Base-by-base conservation (phyloP, 768 basidiomycete genomes). In the Mycena belliarum region DNA sequence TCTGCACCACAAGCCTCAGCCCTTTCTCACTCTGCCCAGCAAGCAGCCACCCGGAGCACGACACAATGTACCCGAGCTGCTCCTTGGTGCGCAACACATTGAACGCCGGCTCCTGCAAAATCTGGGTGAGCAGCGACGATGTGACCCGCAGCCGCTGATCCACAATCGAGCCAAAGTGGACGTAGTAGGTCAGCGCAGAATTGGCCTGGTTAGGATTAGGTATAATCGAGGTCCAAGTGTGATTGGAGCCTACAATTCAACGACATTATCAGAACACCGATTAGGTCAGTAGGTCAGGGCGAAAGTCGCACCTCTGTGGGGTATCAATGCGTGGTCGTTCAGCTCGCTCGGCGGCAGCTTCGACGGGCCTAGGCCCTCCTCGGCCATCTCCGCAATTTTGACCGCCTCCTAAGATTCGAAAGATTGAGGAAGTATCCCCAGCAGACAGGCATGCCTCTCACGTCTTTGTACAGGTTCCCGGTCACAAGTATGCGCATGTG, bases 1-100 rank as follows among this genome's bases (percentile, higher is more conserved):
- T 92, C 74, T 99, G 97, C 28, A 98, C 82, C 8, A 94, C 76
- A 51, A 98, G 82, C 41, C 91, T 84, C 59, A 95, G 73, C 8
- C 95, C 94, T 60, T 83, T 80, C 59, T 89, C 83, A 43, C 83
- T 86, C 3, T 82, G 76, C n/a, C 90, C 88, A 40, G 80, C 68
- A 41, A 89, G 70, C 11, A 76, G 69, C 82, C 82, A 85, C 28
- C 74, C 68, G 1, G 77, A 76, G 61, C 83, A 86, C 10, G 79
- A 82, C 33, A 97, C 95, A 41, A 97, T 80, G 70, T 99, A 99
- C 6, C 97, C 97, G 1, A 99, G 80, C 71, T 99, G 97, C 68
- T 98, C 93, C 69, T 93, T 87, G 4, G 95, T 98, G 26, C 97
- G 87, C 28, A 99, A 82, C 23, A 87, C 76, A 68, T 96, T 87